Conservation (phyloP, 2,329 filamentous ascomycete genomes). For the Cordyceps farinosa region DNA sequence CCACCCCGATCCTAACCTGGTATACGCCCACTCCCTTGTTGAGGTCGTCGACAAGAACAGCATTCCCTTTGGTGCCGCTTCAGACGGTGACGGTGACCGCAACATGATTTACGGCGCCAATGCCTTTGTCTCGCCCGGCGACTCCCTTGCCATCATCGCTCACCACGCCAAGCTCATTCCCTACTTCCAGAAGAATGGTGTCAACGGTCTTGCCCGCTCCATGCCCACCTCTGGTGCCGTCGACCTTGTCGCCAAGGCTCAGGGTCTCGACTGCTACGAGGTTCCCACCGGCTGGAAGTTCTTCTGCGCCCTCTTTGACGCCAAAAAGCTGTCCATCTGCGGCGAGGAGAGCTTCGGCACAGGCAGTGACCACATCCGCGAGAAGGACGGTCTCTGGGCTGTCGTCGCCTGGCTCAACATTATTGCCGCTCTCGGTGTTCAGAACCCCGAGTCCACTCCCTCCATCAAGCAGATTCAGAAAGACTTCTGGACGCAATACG, state of each 20-base stretch:
- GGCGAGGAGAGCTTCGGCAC: conserved; percentile 98
- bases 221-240: conserved; percentile 98
- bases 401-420: conserved; percentile 98
- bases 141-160: conserved; percentile 96
- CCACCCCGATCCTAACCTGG: conserved; percentile 96
- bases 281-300: conserved; percentile 99
- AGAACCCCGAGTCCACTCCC: conserved; percentile 73
- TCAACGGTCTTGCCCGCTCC: conserved; percentile 90
- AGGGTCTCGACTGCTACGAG: conserved; percentile 88
- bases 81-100: conserved; percentile 94
- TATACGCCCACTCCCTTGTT: conserved; percentile 92
- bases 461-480: conserved; percentile 95
- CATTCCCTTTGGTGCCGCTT: conserved; percentile 94
- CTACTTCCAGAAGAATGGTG: conserved; percentile 96
- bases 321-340: conserved; percentile 95
- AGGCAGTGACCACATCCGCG: conserved; percentile 96
- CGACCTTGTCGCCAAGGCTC: conserved; percentile 92
- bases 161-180: conserved; percentile 95
- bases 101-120: conserved; percentile 99
- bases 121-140: conserved; percentile 92
- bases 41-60: conserved; percentile 86
- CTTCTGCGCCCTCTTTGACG: conserved; percentile 94
- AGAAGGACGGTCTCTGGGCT: conserved; percentile 98
- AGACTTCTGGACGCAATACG: conserved; percentile 95
- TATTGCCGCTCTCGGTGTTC: conserved; percentile 86